Base-by-base conservation (phyloP, 1,284 basidiomycete species). In the Ustilago loliicola region DNA sequence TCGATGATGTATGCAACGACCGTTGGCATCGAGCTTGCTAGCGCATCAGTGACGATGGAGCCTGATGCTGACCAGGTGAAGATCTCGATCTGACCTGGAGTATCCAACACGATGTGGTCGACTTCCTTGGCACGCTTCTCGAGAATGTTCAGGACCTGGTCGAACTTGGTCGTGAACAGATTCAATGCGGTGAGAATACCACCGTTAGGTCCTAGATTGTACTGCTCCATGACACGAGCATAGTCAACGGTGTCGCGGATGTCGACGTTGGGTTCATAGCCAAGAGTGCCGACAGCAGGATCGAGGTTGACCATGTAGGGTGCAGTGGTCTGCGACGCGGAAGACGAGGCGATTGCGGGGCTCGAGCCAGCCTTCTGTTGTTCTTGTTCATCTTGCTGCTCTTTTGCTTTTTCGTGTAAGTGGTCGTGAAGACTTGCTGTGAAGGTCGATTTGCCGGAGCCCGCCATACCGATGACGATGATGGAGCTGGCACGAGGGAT, bases 21-120 rank as follows among this genome's bases (percentile, higher is more conserved):
- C 0, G 96, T 93, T 0, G 97, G 97, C 72, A 98, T 89, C 0
- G 95, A 91, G 11, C 94, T 93, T 0, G 96, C 96, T 34, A 99
- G 90, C n/a, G 97, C 94, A 85, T 98, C 96, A 21, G 97, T 99
- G 82, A 99, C 98, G 86, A 99, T 99, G 3, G 96, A 92, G 2
- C 97, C 97, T 32, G 95, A 98, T 1, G 97, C 97, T 0, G 95
- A 98, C 97, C 97, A 99, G 51, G 97, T 99, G 85, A 99, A 99
- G 83, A 99, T 99, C 87, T 99, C 97, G 83, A 99, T 99, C 88
- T 99, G 97, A 7, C 97, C 97, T 2, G 97, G 97, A 0, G 97
- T 99, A 84, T 99, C 97, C 36, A 99, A 89, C 50, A 99, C 92
- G 65, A 99, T 91, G 88, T 98, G 75, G 48, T 98, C 94, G 64